Conservation (phyloP, 2,329 filamentous ascomycete species). For the Aspergillus persii region DNA sequence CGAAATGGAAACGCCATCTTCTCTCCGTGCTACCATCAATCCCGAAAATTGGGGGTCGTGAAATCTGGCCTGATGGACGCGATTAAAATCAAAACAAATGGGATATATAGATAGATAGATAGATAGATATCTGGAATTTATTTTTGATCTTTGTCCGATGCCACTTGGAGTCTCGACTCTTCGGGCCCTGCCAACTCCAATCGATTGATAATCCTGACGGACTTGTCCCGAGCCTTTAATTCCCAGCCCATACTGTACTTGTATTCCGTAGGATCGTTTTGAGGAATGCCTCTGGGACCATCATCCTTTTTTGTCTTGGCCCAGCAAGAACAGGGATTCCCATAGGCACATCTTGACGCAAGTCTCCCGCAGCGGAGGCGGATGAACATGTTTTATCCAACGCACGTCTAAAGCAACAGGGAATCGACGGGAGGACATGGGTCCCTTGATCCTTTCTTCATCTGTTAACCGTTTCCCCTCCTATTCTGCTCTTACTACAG, state of each 20-base stretch:
- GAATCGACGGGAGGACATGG: slow-evolving; percentile 24
- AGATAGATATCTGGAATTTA: not conserved
- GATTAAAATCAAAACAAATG: too few species aligned
- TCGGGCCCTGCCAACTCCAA: not conserved
- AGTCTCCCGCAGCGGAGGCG: slow-evolving; percentile 7
- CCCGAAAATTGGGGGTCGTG: not conserved
- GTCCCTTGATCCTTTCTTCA: slow-evolving; percentile 10
- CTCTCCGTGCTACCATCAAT: not conserved
- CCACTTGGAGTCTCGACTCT: not conserved
- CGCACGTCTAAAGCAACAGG: slow-evolving; percentile 14
- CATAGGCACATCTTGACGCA: slow-evolving; percentile 9
- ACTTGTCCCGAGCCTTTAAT: not conserved
- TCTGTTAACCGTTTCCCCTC: slow-evolving; percentile 5
- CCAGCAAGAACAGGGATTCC: not conserved
- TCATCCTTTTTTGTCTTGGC: not conserved
- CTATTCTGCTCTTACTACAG: too few species aligned
- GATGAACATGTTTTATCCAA: slow-evolving; percentile 9
- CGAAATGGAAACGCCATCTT: not conserved
- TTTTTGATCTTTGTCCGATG: not conserved
- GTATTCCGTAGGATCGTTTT: not conserved
- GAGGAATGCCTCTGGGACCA: not conserved
- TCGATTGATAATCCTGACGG: not conserved
- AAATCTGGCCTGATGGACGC: not conserved
- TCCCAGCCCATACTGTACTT: not conserved
- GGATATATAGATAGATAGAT: too few species aligned